Evolutionary conservation across 345 rosid species (phyloP).

Genomic region (Camelina neglecta): DNA sequence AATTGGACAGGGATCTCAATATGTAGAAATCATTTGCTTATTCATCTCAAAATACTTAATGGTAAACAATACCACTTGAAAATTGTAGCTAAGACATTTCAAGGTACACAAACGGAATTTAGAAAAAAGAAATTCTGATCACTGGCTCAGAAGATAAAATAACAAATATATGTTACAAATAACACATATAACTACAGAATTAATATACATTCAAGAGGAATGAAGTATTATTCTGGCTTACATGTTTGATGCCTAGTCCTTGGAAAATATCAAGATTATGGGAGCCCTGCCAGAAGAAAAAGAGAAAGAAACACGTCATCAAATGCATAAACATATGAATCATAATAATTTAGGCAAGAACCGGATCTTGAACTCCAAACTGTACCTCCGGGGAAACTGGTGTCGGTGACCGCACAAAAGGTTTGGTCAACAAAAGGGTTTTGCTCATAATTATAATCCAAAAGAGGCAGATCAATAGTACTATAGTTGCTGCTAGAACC

Average conservation of each 20-base stretch:
- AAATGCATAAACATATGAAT: constrained; percentile 11
- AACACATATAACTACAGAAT: constrained; percentile 11
- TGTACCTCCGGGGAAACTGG: constrained; percentile 51
- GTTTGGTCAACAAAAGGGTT: constrained; percentile 49
- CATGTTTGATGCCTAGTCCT: constrained; percentile 28
- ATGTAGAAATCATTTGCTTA: not conserved
- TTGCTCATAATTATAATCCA: constrained; percentile 50
- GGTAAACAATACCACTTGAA: constrained; percentile 4
- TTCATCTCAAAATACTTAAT: constrained; percentile 19
- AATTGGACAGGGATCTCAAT: not conserved
- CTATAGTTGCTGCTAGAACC: constrained; percentile 41
- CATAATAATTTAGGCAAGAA: not conserved
- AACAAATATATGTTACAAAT: not conserved
- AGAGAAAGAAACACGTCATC: constrained; percentile 21
- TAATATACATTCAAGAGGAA: constrained; percentile 14
- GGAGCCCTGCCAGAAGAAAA: constrained; percentile 52
- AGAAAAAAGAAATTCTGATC: not conserved
- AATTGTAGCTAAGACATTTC: too few relatives aligned
- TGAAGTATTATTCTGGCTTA: constrained; percentile 28
- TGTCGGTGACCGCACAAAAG: constrained; percentile 46
- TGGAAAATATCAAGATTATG: constrained; percentile 27
- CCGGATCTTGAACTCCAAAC: constrained; percentile 3
- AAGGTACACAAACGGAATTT: constrained; percentile 14
- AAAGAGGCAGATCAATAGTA: constrained; percentile 50
- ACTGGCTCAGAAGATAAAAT: constrained; percentile 20